Evolutionary conservation across 108 stramenopile species (phyloP), one percentile per base, ranked within the genome.

Genomic region (Fistulifera solaris): DNA sequence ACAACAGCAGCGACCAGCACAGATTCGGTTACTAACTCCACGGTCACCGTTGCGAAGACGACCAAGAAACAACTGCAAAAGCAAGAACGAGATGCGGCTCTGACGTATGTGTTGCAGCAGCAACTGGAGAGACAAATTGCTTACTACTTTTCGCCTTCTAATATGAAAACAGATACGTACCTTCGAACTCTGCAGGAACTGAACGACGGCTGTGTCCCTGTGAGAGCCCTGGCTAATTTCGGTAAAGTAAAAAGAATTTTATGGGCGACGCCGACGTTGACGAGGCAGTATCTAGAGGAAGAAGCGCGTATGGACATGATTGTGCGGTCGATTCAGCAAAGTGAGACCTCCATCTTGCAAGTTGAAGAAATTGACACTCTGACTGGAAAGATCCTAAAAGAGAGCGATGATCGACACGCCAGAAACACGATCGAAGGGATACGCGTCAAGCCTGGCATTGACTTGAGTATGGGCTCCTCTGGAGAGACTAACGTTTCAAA

Each of bases 121-220:
- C 78, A 80, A 48, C 48, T 81, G 5, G 72, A 73, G 52, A 17
- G 21, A 6, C 44, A 45, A 45, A 45, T 45, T 21, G 44, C 16
- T 19, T 81, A 74, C 48, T 76, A 81, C 57, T 76, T 81, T 62
- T 75, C 73, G 2, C 54, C 52, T 14, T 53, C 49, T 23, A 81
- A 81, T 48, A 51, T 81, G 40, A 39, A 48, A 10, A 70, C 52
- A 45, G 80, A 81, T 48, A 71, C 73, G 4, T 81, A 76, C 47
- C 52, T 81, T 35, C 40, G 56, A 12, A 81, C 75, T 6, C 43
- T 81, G 17, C 61, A 71, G 16, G 39, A 53, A 27, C 52, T 73
- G 43, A 73, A 81, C 44, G 71, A 72, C 50, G 72, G 72, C 3
- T 81, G 76, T 61, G 72, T 81, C 11, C 80, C 80, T 3, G 47